Base-by-base conservation (phyloP, 2,329 filamentous ascomycete genomes). In the Trichoderma pleuroti region DNA sequence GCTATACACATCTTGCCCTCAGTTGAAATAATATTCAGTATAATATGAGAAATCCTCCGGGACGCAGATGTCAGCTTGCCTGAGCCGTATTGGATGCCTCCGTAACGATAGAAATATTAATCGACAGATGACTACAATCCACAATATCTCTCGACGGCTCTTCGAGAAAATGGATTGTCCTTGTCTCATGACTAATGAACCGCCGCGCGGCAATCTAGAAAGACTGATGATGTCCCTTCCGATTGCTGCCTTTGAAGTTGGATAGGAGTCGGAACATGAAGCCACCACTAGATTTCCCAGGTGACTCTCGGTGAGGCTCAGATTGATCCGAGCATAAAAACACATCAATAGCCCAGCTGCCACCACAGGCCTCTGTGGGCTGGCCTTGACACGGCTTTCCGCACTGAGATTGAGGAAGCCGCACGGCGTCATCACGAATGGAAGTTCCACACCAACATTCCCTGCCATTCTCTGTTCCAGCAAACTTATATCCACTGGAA, bases 391-490 rank as follows among this genome's bases (percentile, higher is more conserved):
- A 78, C 4, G 73, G 65, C 21, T 71, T 74, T 34, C 72, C 70
- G 36, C 77, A 79, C 26, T 72, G 74, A 5, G 60, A 72, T 28
- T 77, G 75, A 3, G 76, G 76, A 18, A 78, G 65, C 39, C 73
- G 71, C 24, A 76, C 68, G 3, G 74, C 73, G 60, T 76, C 73
- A 61, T 73, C 72, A 5, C 72, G 75, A 39, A 78, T 75, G 4
- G 71, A 71, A 12, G 74, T 73, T 39, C 81, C 84, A 72, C 86
- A 89, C 80, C 83, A 88, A 76, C 87, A 88, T 74, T 88, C 84
- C 24, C 77, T 76, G 9, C 79, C 80, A 72, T 84, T 84, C 75
- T 88, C 85, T 0, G 86, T 79, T 7, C 86, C 86, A 6, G 86
- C 85, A 71, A 84, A 82, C 3, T 73, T 72, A 73, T 81, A 84